Evolutionary conservation across 805 yeast species (phyloP).

Genomic region (Ogataea methanolica): DNA sequence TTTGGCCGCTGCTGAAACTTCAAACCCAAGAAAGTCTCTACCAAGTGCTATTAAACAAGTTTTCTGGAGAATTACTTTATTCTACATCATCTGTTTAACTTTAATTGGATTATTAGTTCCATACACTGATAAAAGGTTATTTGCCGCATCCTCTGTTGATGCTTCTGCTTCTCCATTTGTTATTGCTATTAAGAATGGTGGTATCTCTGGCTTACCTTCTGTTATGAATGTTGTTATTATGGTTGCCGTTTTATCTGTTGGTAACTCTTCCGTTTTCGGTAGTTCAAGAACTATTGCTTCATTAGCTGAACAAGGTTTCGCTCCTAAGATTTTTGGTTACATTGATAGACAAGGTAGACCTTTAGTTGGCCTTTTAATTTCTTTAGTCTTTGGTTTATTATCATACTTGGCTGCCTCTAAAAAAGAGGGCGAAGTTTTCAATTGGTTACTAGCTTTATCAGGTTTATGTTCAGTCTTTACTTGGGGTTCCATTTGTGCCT

Average conservation of each 20-base stretch:
- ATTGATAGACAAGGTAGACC: slow-evolving; percentile 81
- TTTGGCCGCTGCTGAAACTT: slow-evolving; percentile 63
- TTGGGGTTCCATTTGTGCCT: slow-evolving; percentile 70
- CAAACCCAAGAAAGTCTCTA: slow-evolving; percentile 54
- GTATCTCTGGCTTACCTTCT: slow-evolving; percentile 62
- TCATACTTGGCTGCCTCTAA: slow-evolving; percentile 62
- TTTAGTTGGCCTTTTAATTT: slow-evolving; percentile 53
- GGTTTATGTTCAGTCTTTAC: slow-evolving; percentile 75
- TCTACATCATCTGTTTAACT: slow-evolving; percentile 50
- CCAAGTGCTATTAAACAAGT: slow-evolving; percentile 65
- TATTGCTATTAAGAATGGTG: slow-evolving; percentile 59
- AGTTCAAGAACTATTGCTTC: slow-evolving; percentile 67
- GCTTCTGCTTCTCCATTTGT: slow-evolving; percentile 73
- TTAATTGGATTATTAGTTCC: slow-evolving; percentile 62
- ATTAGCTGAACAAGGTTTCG: slow-evolving; percentile 66
- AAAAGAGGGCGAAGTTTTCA: slow-evolving; percentile 53
- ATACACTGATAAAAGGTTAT: slow-evolving; percentile 40
- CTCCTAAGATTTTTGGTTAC: slow-evolving; percentile 58
- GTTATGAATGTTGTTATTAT: slow-evolving; percentile 72
- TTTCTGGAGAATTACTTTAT: slow-evolving; percentile 57
- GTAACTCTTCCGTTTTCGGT: slow-evolving; percentile 72
- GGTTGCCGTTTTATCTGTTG: slow-evolving; percentile 70
- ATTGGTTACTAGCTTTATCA: slow-evolving; percentile 73
- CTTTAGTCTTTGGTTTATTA: slow-evolving; percentile 52
- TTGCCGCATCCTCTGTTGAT: slow-evolving; percentile 44